phyloP scores from a whole-genome alignment of 2,329 filamentous ascomycete species.

The Paecilomyces sp. region DNA sequence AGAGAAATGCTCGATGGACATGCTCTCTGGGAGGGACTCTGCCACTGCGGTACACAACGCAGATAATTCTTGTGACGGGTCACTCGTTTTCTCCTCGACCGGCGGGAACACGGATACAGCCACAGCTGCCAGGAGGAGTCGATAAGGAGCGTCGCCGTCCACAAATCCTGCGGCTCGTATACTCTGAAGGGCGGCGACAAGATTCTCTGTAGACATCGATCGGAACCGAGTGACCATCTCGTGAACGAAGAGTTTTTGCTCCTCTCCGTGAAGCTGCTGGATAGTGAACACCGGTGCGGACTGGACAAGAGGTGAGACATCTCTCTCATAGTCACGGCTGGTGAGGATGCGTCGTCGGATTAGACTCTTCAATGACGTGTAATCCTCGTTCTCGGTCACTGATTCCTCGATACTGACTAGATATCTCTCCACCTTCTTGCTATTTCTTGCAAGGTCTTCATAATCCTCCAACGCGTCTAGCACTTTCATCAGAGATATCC shows the following conservation, averaged over 20 bases:
- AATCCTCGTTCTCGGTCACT: constrained; percentile 28
- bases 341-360: constrained; percentile 29
- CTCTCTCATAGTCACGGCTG: constrained; percentile 19
- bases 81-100: constrained; percentile 31
- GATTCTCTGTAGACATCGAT: constrained; percentile 20
- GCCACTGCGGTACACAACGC: constrained; percentile 27
- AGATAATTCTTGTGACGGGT: constrained; percentile 27
- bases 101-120: constrained; percentile 24
- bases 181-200: constrained; percentile 24
- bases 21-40: constrained; percentile 20
- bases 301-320: constrained; percentile 21
- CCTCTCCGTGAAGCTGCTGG: constrained; percentile 28
- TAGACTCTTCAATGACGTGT: constrained; percentile 18
- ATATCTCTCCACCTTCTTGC: constrained; percentile 27
- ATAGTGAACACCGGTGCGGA: constrained; percentile 28
- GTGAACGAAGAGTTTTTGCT: constrained; percentile 30
- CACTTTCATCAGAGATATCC: constrained; percentile 26
- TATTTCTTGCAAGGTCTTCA: constrained; percentile 27
- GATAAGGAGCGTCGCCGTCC: constrained; percentile 21
- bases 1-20: constrained; percentile 31
- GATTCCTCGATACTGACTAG: constrained; percentile 26
- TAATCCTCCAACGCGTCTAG: constrained; percentile 34
- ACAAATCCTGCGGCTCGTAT: constrained; percentile 22
- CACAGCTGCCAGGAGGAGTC: constrained; percentile 29
- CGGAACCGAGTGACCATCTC: constrained; percentile 27